phyloP scores from a whole-genome alignment of 1,284 basidiomycete genomes.

The Caloboletus inedulis region DNA sequence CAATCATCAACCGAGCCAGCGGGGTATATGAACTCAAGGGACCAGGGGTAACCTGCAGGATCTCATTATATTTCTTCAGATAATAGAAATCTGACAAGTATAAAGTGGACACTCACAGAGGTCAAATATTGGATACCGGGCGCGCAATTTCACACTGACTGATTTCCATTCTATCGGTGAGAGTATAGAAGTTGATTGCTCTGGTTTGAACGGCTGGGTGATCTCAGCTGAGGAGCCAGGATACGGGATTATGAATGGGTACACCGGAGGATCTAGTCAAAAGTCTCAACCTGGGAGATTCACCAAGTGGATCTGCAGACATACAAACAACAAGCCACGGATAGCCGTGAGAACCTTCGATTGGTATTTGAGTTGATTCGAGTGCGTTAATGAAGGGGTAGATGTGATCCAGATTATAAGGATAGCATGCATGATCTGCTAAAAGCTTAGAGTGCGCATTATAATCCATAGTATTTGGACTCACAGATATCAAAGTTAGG shows the following conservation, averaged over 20 bases:
- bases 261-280: constrained; percentile 21
- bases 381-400: constrained; percentile 13
- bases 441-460: background rate
- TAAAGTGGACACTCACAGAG: constrained; percentile 19
- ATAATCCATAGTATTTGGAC: background rate
- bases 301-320: constrained; percentile 1
- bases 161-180: background rate
- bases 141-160: constrained; percentile 13
- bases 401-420: constrained; percentile 21
- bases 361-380: background rate
- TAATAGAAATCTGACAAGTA: background rate
- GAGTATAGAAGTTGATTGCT: background rate
- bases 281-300: background rate
- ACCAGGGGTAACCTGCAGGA: constrained; percentile 27
- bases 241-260: constrained; percentile 26
- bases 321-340: constrained; percentile 29
- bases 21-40: constrained; percentile 29
- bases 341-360: constrained; percentile 10
- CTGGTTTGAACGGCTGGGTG: constrained; percentile 2
- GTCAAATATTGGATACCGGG: constrained; percentile 22
- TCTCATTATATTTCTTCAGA: constrained; percentile 14
- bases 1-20: constrained; percentile 4
- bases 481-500: constrained; percentile 26
- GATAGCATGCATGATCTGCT: constrained; percentile 23
- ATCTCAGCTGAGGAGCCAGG: constrained; percentile 10